Base-by-base conservation (phyloP, 2,329 filamentous ascomycete species). In the Verticillium dahliae region DNA sequence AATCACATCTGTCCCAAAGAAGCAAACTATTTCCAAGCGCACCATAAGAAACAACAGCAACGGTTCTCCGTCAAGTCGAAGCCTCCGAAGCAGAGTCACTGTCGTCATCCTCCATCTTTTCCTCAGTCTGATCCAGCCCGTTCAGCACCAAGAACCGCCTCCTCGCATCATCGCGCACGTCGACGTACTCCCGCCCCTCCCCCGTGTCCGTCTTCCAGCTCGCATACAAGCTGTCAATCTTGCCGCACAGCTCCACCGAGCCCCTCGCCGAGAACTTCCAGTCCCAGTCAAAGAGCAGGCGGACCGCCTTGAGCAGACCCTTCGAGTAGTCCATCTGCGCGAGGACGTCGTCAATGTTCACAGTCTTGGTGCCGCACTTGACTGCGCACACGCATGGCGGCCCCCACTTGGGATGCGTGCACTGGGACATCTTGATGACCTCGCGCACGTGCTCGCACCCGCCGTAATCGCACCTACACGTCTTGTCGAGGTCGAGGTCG, bases 281-380 rank as follows among this genome's bases (percentile, higher is more conserved):
- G 27, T 72, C 64, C 22, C 65, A 66, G 1, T 61, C 54, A 1
- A 76, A 64, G 18, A 76, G 61, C 1, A 60, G 35, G 58, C 65
- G 65, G 59, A 75, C 65, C 2, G 65, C 62, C 1, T 57, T 15
- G 22, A 66, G 64, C 33, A 75, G 62, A 34, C 63, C 59, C 38
- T 59, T 63, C 31, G 75, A 75, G 62, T 73, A 72, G 7, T 65
- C 66, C 9, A 69, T 61, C 54, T 61, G 61, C 6, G 66, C 57
- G 5, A 76, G 62, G 15, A 65, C 64, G 37, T 67, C 63, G 58
- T 76, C 69, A 33, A 74, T 60, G 63, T 77, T 72, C 63, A 75
- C 63, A 35, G 66, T 64, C 22, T 56, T 60, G 34, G 67, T 61
- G 5, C 61, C 61, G 61, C 67, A 69, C n/a, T 67, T 57, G 50